phyloP scores from a whole-genome alignment of 2,329 filamentous ascomycete species.

The Ascochyta pisi region DNA sequence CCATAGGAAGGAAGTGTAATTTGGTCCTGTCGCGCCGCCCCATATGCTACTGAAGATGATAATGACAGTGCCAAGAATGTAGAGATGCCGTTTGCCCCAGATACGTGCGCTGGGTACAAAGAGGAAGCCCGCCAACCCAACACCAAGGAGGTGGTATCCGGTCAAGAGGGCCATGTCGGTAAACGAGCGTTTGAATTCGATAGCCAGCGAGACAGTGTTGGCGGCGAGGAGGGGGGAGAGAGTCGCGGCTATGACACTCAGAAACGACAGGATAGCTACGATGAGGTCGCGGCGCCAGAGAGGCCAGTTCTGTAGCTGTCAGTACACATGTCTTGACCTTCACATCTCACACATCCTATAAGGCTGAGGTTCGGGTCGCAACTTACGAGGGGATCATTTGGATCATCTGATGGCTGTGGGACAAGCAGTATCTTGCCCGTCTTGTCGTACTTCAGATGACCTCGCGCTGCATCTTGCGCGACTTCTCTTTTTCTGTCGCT shows the following conservation, averaged over 20 bases:
- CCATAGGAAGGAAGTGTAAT: conserved; percentile 76
- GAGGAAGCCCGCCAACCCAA: conserved; percentile 80
- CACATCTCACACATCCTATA: not conserved
- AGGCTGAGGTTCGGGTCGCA: conserved; percentile 22
- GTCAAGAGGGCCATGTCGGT: conserved; percentile 82
- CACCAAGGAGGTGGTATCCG: conserved; percentile 85
- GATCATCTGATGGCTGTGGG: conserved; percentile 89
- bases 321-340: not conserved
- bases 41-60: conserved; percentile 78
- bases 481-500: conserved; percentile 34
- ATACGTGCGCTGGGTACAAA: conserved; percentile 88
- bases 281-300: conserved; percentile 85
- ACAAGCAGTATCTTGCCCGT: conserved; percentile 80
- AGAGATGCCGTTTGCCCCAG: conserved; percentile 91
- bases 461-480: conserved; percentile 37
- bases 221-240: conserved; percentile 87
- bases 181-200: conserved; percentile 70
- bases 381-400: conserved; percentile 80
- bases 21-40: conserved; percentile 72
- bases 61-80: conserved; percentile 77
- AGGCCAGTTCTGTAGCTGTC: conserved; percentile 72
- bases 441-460: conserved; percentile 73
- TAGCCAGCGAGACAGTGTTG: conserved; percentile 79
- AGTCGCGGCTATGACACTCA: conserved; percentile 82
- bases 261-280: conserved; percentile 77